Base-by-base conservation (phyloP, 2,329 filamentous ascomycete genomes). In the Phialophora chinensis region DNA sequence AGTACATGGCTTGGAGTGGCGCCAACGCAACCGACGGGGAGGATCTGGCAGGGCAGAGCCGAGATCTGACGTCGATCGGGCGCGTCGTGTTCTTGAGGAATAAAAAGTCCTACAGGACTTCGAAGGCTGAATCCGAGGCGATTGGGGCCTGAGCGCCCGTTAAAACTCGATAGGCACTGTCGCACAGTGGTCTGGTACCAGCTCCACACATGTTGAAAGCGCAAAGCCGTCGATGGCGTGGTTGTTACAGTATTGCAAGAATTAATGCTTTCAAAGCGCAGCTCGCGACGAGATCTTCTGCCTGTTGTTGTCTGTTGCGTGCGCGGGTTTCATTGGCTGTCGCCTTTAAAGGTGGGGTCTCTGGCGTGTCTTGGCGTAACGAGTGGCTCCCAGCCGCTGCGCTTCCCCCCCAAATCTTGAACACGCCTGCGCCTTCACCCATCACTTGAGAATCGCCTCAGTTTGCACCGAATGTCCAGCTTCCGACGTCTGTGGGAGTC, bases 41-140 rank as follows among this genome's bases (percentile, higher is more conserved):
- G 66, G 62, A 67, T 69, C 65, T 66, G 56, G 68, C 62, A 55
- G 65, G 60, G 63, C 35, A 35, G 57, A 66, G 69, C 70, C 70
- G 70, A 72, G 53, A 71, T 72, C 68, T 72, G 68, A 72, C 70
- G 70, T 71, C 70, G 70, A 72, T 72, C 70, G 52, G 33, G 62
- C 58, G 31, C 60, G 60, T 49, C 29, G 38, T 42, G 38, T 38
- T 63, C 61, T 29, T 17, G 31, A 35, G 52, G 47, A 57, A 57
- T 60, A 31, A 35, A 61, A 66, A n/a, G 50, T 63, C 65, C 70
- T 70, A 71, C 70, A 72, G 57, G 63, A 66, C 33, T 64, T 68
- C 27, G 31, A 8, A 20, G 31, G 44, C 11, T 20, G 20, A 20
- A 20, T 56, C 35, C 14, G 44, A 23, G 23, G 17, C 29, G 11